phyloP scores from a whole-genome alignment of 768 basidiomycete genomes.

The Tulasnella sp. region DNA sequence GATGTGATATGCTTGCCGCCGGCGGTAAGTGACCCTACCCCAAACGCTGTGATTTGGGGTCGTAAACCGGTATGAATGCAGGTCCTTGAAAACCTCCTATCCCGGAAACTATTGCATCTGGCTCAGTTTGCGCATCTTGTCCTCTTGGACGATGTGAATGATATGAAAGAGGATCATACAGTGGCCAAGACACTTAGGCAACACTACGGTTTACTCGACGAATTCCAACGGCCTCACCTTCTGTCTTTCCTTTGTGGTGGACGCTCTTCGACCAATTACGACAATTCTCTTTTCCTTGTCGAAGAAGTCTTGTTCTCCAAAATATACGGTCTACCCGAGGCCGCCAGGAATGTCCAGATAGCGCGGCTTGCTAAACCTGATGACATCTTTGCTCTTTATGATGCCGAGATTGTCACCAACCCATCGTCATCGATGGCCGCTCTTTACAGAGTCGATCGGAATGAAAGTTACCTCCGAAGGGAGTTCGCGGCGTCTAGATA shows the following conservation, averaged over 20 bases:
- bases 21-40: background rate
- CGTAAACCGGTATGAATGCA: background rate
- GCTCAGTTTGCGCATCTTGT: background rate
- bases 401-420: background rate
- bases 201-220: background rate
- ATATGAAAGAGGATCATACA: background rate
- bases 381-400: background rate
- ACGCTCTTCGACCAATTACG: background rate
- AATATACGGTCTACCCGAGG: background rate
- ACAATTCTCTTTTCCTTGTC: background rate
- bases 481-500: background rate
- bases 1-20: background rate
- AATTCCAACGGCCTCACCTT: background rate
- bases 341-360: background rate
- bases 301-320: background rate
- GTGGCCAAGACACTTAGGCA: background rate
- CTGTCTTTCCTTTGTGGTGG: background rate
- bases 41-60: background rate
- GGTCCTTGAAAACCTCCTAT: background rate
- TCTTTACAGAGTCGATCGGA: background rate
- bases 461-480: background rate
- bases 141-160: background rate
- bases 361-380: background rate
- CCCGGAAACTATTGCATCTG: background rate
- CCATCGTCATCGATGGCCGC: background rate